Evolutionary conservation across 2,329 filamentous ascomycete species (phyloP), one percentile per base, ranked within the genome.

Genomic region (Pestalotiopsis sp.): DNA sequence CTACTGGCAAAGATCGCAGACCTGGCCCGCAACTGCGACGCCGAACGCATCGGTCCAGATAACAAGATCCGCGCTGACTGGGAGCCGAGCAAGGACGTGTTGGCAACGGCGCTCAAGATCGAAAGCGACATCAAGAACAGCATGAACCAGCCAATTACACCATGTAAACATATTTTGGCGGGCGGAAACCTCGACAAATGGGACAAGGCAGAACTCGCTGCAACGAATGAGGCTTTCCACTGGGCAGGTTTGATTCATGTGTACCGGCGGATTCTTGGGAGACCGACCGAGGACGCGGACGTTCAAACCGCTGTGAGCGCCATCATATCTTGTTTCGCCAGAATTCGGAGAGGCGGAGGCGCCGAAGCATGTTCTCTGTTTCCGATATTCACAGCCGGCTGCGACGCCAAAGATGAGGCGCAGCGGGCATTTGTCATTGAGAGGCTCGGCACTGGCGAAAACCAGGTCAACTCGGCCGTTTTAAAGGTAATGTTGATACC

Each of bases 321-420:
- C 70, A 91, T 95, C 60, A 81, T 93, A 36, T 81, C 82, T 1
- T 87, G 89, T 39, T 81, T 95, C 70, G 83, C 83, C 25, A 87
- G 86, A 49, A 88, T 96, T 63, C 82, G 88, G 13, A 81, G 85
- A 13, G 91, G 92, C 5, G 90, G 90, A 38, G 90, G 89, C 17
- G 92, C 92, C 0, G 93, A 95, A 78, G 90, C 89, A 9, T 93
- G 92, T 74, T 81, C 93, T 20, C 78, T 96, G 52, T 95, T 96
- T 72, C 93, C 93, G 0, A 90, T 96, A 81, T 96, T 96, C 78
- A 93, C 92, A 1, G 93, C 93, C 1, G 93, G 93, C 0, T 95
- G 92, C 72, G 92, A 96, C 77, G 89, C 90, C 1, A 81, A 81
- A 67, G 86, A 90, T 63, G 74, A 82, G 41, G 79, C 79, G 2